Conservation (phyloP, 2,329 filamentous ascomycete genomes). For the Decorospora gaudefroyi region DNA sequence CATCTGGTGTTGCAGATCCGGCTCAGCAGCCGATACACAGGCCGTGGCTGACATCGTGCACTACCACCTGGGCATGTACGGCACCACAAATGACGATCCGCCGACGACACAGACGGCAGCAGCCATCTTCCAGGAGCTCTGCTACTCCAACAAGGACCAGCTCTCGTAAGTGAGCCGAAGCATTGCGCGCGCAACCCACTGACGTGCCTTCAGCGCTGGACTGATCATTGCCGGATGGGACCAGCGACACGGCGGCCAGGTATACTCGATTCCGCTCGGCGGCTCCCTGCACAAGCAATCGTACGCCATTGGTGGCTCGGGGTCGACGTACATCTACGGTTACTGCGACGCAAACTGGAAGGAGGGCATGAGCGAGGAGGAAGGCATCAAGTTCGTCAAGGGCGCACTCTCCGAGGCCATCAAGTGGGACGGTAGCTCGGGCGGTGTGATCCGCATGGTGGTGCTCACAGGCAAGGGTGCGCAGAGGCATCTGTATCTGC, state of each 20-base stretch:
- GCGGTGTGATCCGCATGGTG: slow-evolving; percentile 97
- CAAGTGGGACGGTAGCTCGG: slow-evolving; percentile 99
- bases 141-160: slow-evolving; percentile 95
- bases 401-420: slow-evolving; percentile 89
- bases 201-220: slow-evolving; percentile 68
- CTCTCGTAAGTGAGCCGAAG: slow-evolving; percentile 67
- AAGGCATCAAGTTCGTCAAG: slow-evolving; percentile 92
- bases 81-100: slow-evolving; percentile 83
- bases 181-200: slow-evolving; percentile 13
- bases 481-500: slow-evolving; percentile 91
- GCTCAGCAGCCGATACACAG: slow-evolving; percentile 96
- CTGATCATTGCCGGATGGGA: slow-evolving; percentile 99
- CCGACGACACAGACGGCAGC: slow-evolving; percentile 95
- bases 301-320: slow-evolving; percentile 93
- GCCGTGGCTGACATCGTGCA: slow-evolving; percentile 97
- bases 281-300: slow-evolving; percentile 97
- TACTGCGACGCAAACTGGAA: slow-evolving; percentile 97
- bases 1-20: slow-evolving; percentile 99
- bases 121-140: slow-evolving; percentile 95
- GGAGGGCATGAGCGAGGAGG: slow-evolving; percentile 90
- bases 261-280: slow-evolving; percentile 95
- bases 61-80: slow-evolving; percentile 92
- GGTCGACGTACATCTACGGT: slow-evolving; percentile 98
- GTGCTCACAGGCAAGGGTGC: slow-evolving; percentile 89
- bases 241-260: slow-evolving; percentile 89